A percentile compares a stretch with the other conserved stretches of the same genome.
Conservation (phyloP, 257 asterid genomes). For the Solanum neorickii region DNA sequence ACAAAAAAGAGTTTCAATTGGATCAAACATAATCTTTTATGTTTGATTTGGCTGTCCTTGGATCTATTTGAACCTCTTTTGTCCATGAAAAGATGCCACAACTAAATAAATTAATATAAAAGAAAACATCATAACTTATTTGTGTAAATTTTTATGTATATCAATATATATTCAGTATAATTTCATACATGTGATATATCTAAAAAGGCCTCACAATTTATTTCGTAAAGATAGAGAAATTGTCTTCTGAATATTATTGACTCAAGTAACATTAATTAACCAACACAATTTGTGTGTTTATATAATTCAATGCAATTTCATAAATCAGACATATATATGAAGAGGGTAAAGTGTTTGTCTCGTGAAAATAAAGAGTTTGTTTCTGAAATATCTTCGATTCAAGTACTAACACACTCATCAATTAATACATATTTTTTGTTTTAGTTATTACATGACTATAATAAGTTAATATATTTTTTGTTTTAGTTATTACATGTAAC, state of each 20-base stretch:
- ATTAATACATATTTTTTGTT: neutral
- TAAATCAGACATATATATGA: neutral
- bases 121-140: neutral
- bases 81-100: neutral
- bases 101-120: neutral
- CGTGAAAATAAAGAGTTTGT: neutral
- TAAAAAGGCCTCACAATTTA: neutral
- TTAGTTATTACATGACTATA: neutral
- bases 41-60: constrained; percentile 6
- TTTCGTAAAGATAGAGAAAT: neutral
- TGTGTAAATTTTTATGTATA: neutral
- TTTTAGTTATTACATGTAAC: neutral
- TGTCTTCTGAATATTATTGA: too few species aligned
- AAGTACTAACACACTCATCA: neutral
- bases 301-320: neutral
- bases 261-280: too few species aligned
- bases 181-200: neutral
- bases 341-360: neutral
- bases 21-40: constrained; percentile 3
- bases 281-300: neutral
- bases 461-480: neutral
- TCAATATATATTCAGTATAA: neutral
- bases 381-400: neutral
- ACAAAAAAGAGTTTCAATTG: neutral
- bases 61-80: neutral